Base-by-base conservation (phyloP, 352 stramenopile genomes). In the Globisporangium middletonii region DNA sequence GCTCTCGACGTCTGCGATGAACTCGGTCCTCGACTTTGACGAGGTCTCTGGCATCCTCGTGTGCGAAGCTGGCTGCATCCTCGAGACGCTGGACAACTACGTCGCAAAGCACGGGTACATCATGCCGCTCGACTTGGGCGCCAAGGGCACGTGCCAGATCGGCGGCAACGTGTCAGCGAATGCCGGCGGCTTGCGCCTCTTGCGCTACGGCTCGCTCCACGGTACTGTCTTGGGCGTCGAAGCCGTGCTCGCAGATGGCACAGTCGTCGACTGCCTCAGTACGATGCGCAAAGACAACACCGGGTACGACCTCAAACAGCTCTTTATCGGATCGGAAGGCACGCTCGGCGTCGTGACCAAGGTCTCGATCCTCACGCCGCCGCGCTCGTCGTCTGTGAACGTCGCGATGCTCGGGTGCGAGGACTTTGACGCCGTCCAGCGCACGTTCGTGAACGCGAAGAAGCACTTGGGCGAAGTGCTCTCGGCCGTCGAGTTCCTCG, bases 141-240 rank as follows among this genome's bases (percentile, higher is more conserved):
- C 96, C n/a, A 99, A 98, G 64, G 97, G 97, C 43, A 94, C 86
- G n/a, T 99, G 97, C 69, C 84, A 95, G 67, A 98, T 99, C 64
- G 97, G 97, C 44, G 97, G 97, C 26, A 99, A 98, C 72, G 71
- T 99, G 2, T 81, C 85, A 18, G 97, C 96, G 1, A 99, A 99
- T 64, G 97, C 97, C 3, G 97, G 96, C 35, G 97, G 97, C 2
- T 68, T 98, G 6, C 95, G 96, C 7, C 75, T 98, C 58, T 71
- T 98, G 59, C 77, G 96, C 33, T 99, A 98, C 68, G 95, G 95
- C 12, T 97, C 88, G 38, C 77, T 99, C 6, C 96, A 98, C 57
- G 93, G 84, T 6, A 97, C 86, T 55, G 80, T 99, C 28, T 68
- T 99, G 13, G 97, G 97, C 23, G 63, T 99, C 15, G 93, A 99